Evolutionary conservation across 768 basidiomycete genomes (phyloP), one percentile per base, ranked within the genome.

Genomic region (Tricholoma saponaceum): DNA sequence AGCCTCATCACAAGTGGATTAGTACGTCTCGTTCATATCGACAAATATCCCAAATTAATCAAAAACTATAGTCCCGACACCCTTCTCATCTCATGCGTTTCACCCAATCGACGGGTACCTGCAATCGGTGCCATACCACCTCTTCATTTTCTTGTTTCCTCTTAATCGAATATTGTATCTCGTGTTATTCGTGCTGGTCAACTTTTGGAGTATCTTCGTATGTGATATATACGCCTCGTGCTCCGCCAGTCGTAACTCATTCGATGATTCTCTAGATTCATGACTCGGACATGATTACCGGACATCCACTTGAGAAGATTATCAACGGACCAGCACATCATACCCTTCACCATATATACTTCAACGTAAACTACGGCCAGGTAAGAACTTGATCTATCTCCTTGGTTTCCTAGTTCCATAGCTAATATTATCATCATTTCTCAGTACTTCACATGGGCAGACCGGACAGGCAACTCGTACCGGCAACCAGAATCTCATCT

Each of bases 311-410:
- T 4, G 96, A 98, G 74, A 86, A 80, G 58, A 74, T 90, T 69
- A 95, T 99, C 74, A 99, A 98, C 73, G 95, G 94, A n/a, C 96
- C 97, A 2, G 93, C 95, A 2, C 97, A 99, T 65, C 97, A 99
- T 70, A 98, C 95, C 0, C 78, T 98, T 43, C 96, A 98, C 70
- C 97, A 98, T 67, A 75, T 99, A 20, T 96, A 95, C 77, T 98
- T 98, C 76, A 97, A 90, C 43, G 89, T 90, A 63, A 98, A 98
- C 77, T 96, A 94, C 72, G 95, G 94, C 22, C 92, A 94, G 79
- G 86, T 87, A 69, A 63, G 76, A 23, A 16, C n/a, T 32, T 13
- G 35, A 44, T 13, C 16, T 53, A n/a, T 30, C 46, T 52, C 33
- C 56, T 59, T 8, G 28, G 52, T 50, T 51, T 52, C n/a, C n/a